Base-by-base conservation (phyloP, 1,284 basidiomycete genomes). In the Cryptococcus floricola region DNA sequence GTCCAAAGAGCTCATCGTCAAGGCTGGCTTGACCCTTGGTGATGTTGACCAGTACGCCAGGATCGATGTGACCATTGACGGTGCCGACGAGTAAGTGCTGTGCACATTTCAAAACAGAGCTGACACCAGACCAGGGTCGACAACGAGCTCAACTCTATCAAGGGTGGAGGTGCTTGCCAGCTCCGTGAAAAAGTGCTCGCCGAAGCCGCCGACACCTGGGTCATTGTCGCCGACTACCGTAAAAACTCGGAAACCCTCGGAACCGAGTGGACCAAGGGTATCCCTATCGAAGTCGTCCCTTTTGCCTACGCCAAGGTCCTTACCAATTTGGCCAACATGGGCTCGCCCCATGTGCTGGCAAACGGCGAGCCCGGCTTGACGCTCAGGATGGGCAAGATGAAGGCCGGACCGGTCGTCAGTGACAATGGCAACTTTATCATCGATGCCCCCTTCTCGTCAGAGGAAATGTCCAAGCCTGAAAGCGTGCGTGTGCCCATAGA, bases 361-460 rank as follows among this genome's bases (percentile, higher is more conserved):
- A 56, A 66, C 39, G 78, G 65, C 66, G 76, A 31, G 82, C 87
- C 34, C 78, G 82, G 57, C 82, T 88, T 49, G 18, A 80, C 78
- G 6, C 80, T 97, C 38, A 83, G 93, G 49, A 95, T 96, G 92
- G 79, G 78, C 57, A 80, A 79, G 69, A 78, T 78, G 64, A 81
- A 81, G 70, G 80, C 80, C 45, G 80, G 95, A 5, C 95, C 95
- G 6, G 90, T 98, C 37, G 95, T 98, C 18, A 85, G 89, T 4
- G 95, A 98, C 77, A 98, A 98, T 68, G 89, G 90, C 23, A 95
- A 93, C 77, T 96, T 97, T 73, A 83, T 95, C 66, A 91, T 97
- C 65, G 93, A 96, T 69, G 91, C 91, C 25, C 88, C 89, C 2
- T 96, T 95, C 78, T 80, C 83, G 14, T 80, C 79, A 56, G 83